phyloP scores from a whole-genome alignment of 148 eudicot genomes.

The Suaeda aralocaspica region DNA sequence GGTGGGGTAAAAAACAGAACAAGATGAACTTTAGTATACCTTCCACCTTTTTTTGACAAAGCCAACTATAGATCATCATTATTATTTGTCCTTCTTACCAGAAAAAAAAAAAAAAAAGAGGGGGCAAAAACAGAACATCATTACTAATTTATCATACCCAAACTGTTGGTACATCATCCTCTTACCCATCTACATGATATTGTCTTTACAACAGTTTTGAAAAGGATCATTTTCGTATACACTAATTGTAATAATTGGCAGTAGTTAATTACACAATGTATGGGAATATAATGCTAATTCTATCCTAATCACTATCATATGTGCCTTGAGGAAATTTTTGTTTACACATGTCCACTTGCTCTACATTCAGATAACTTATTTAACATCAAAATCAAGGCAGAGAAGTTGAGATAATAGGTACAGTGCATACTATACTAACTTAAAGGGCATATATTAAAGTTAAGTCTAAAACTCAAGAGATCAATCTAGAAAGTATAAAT shows the following conservation, averaged over 20 bases:
- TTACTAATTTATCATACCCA: background rate
- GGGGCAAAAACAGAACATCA: too few species aligned
- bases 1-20: background rate
- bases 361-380: background rate
- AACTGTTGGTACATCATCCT: background rate
- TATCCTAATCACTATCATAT: too few species aligned
- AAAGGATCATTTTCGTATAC: background rate
- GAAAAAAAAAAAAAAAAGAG: too few species aligned
- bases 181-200: background rate
- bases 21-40: constrained; percentile 1
- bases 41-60: background rate
- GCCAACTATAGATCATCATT: background rate
- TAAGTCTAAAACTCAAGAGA: background rate
- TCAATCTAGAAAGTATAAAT: background rate
- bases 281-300: background rate
- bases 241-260: background rate
- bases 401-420: background rate
- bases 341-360: too few species aligned
- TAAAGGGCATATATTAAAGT: background rate
- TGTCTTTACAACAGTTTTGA: background rate
- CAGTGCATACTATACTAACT: background rate
- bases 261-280: background rate
- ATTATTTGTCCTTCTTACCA: too few species aligned
- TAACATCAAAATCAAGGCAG: background rate
- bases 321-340: too few species aligned